These are phyloP conservation scores for Selaginella tamariscina DNA, from an alignment of 75 land plant genomes.

Conservation along the genomic window DNA sequence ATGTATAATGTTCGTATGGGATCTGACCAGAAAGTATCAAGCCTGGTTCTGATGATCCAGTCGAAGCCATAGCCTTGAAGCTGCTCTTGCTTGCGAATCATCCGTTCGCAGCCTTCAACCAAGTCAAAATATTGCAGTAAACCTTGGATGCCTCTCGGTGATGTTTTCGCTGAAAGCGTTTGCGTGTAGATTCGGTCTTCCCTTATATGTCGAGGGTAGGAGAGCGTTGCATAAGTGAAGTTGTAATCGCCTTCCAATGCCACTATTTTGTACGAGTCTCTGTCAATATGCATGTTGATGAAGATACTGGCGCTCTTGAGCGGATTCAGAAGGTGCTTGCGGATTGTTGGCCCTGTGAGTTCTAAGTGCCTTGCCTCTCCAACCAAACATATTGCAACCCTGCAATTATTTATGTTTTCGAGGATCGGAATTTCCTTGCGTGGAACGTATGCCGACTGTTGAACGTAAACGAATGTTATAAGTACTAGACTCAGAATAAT, in stretches of 20 bases:
- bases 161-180: neutral
- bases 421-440: too few relatives aligned
- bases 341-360: neutral
- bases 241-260: neutral
- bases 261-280: constrained; percentile 3
- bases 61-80: neutral
- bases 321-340: neutral
- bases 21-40: neutral
- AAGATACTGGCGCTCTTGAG: neutral
- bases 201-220: neutral
- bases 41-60: constrained; percentile 13
- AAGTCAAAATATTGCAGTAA: constrained; percentile 5
- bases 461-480: too few relatives aligned
- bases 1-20: neutral
- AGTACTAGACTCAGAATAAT: too few relatives aligned
- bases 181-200: neutral
- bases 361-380: constrained; percentile 3
- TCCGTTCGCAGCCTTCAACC: neutral
- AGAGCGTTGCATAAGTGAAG: neutral
- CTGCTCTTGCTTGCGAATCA: neutral
- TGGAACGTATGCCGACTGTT: too few relatives aligned
- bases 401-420: too few relatives aligned
- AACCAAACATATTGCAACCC: constrained; percentile 3
- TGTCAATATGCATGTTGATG: neutral
- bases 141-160: neutral